Evolutionary conservation across 441 rosid genomes (phyloP), one percentile per base, ranked within the genome.

Genomic region (Syzygium malaccense): DNA sequence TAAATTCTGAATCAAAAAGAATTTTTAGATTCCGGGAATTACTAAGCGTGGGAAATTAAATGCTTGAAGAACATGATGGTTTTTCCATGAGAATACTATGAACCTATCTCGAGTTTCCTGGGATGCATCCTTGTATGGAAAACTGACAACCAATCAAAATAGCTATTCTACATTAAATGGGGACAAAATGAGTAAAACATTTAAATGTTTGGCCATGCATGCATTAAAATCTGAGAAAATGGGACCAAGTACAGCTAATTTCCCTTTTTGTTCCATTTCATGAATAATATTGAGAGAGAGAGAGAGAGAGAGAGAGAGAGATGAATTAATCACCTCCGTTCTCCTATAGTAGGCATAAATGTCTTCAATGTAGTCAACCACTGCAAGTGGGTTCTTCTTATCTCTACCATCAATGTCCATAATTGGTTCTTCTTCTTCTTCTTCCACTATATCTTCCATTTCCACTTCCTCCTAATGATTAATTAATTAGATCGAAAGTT

Each of bases 371-470:
- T 90, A 90, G 25, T 90, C 91, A 32, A 90, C 87, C 68, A 86
- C 86, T 8, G 91, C 91, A 66, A 90, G 89, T 55, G 78, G 90
- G 78, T 90, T 90, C 88, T 86, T 90, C 89, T 41, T 85, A 85
- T 90, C 91, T 49, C 85, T 20, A 25, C 91, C 57, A 86, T 90
- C 91, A 66, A 90, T 88, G 56, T 90, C 91, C 84, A 88, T 68
- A 41, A 79, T 48, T 64, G 88, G 68, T 26, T 86, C 88, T 6
- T 88, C 88, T n/a, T 45, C 87, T 23, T 54, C 62, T 37, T 85
- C 86, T 14, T 85, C 86, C 60, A n/a, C 33, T 8, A 60, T 53
- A 86, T 88, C 89, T 88, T 90, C 87, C 91, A 90, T 88, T 56
- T 88, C 90, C 32, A 90, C 88, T 88, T 88, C 90, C 85, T 83